Evolutionary conservation across 2,329 filamentous ascomycete genomes (phyloP).

Genomic region (Uncinocarpus reesii): DNA sequence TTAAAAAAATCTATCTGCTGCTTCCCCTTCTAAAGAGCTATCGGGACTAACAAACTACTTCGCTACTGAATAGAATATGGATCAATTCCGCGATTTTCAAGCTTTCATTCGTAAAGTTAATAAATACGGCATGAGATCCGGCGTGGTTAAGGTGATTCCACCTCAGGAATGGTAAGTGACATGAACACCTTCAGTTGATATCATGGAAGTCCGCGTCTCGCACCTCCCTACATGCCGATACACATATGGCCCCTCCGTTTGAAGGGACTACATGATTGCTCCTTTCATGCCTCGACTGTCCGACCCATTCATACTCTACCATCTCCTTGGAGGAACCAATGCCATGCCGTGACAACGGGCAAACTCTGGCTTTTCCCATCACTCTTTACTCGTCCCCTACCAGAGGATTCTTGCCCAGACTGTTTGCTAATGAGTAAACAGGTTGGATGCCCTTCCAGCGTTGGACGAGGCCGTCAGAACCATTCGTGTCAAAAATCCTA

Average conservation of each 20-base stretch:
- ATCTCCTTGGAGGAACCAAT: too few species aligned
- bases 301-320: too few species aligned
- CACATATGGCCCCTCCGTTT: background rate
- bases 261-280: background rate
- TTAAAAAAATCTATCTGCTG: too few species aligned
- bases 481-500: constrained; percentile 89
- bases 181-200: background rate
- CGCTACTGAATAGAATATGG: constrained; percentile 63
- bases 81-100: constrained; percentile 89
- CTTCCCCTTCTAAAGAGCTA: background rate
- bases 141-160: constrained; percentile 91
- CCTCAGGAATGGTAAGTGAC: constrained; percentile 75
- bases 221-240: background rate
- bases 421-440: constrained; percentile 24
- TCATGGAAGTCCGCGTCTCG: background rate
- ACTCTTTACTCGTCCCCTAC: background rate
- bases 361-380: too few species aligned
- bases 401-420: background rate
- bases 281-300: too few species aligned
- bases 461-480: constrained; percentile 81
- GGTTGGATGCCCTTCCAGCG: constrained; percentile 59
- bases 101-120: constrained; percentile 84
- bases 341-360: too few species aligned
- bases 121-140: constrained; percentile 91
- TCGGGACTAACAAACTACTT: background rate